These are phyloP conservation scores for Endocladia muricata DNA, from an alignment of 31 red algal genomes.

Conservation along the genomic window DNA sequence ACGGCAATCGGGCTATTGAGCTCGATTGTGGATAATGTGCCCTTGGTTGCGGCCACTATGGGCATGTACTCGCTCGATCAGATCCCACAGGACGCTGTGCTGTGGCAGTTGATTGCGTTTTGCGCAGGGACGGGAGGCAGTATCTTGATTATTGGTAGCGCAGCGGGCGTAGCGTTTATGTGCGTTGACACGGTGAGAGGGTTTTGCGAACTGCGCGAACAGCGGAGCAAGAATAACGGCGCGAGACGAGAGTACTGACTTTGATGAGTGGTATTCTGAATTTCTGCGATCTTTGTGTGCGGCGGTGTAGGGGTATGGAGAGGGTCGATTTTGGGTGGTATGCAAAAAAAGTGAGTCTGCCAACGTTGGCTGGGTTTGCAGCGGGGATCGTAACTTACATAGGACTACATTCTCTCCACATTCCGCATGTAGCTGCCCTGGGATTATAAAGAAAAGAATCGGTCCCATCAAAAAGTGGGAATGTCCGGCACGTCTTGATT, in stretches of 20 bases:
- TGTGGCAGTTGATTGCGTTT: slow-evolving; percentile 98
- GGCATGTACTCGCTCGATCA: slow-evolving; percentile 94
- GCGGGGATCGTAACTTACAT: slow-evolving; percentile 80
- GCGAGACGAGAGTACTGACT: too few species aligned
- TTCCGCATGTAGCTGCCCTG: slow-evolving; percentile 8
- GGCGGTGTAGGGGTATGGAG: slow-evolving; percentile 73
- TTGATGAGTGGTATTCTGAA: too few species aligned
- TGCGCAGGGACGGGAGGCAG: slow-evolving; percentile 92
- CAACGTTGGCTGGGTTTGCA: slow-evolving; percentile 81
- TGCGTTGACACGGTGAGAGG: slow-evolving; percentile 27
- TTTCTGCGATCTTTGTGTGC: neutral
- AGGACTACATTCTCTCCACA: slow-evolving; percentile 38
- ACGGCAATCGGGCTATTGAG: slow-evolving; percentile 85
- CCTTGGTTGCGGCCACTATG: slow-evolving; percentile 97
- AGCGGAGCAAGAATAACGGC: too few species aligned
- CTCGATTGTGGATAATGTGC: slow-evolving; percentile 96
- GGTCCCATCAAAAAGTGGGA: neutral
- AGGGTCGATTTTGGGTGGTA: slow-evolving; percentile 97
- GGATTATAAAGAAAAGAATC: slow-evolving; percentile 12
- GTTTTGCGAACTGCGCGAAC: too few species aligned
- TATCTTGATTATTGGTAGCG: slow-evolving; percentile 94
- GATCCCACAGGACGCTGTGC: slow-evolving; percentile 63
- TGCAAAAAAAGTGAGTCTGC: slow-evolving; percentile 73
- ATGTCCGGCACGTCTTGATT: neutral
- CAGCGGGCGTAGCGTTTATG: slow-evolving; percentile 97